Evolutionary conservation across 2,329 filamentous ascomycete genomes (phyloP).

Genomic region (Laburnicola sp.): DNA sequence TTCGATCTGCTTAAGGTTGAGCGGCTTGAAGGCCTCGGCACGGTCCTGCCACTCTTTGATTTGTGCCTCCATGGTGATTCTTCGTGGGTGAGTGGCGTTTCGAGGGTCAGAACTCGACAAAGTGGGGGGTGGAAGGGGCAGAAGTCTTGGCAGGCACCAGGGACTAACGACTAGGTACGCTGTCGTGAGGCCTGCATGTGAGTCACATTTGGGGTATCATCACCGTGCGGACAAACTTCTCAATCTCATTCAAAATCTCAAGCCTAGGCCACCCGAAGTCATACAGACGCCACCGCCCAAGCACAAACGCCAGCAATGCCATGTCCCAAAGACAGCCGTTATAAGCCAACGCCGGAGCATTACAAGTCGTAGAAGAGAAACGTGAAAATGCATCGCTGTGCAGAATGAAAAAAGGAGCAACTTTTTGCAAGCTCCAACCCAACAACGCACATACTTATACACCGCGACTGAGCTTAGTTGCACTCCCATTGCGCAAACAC

Average conservation of each 20-base stretch:
- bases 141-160: no score
- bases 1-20: conserved; percentile 83
- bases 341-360: conserved; percentile 19
- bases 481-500: conserved; percentile 83
- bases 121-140: no score
- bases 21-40: conserved; percentile 55
- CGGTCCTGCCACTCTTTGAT: conserved; percentile 61
- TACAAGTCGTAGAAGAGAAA: conserved; percentile 22
- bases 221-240: no score
- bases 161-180: no score
- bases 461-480: conserved; percentile 14
- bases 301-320: neutral
- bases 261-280: conserved; percentile 11
- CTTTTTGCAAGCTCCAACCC: neutral
- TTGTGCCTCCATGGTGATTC: conserved; percentile 37
- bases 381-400: conserved; percentile 1
- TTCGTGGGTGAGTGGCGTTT: neutral
- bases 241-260: conserved; percentile 1
- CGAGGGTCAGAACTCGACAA: no score
- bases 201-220: no score
- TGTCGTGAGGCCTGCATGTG: no score
- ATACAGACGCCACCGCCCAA: conserved; percentile 20
- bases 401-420: neutral
- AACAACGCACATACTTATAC: neutral
- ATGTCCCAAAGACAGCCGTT: neutral